A percentile compares a stretch with the other conserved stretches of the same genome.
Conservation (phyloP, 306 rosid genomes). For the Parietaria judaica region DNA sequence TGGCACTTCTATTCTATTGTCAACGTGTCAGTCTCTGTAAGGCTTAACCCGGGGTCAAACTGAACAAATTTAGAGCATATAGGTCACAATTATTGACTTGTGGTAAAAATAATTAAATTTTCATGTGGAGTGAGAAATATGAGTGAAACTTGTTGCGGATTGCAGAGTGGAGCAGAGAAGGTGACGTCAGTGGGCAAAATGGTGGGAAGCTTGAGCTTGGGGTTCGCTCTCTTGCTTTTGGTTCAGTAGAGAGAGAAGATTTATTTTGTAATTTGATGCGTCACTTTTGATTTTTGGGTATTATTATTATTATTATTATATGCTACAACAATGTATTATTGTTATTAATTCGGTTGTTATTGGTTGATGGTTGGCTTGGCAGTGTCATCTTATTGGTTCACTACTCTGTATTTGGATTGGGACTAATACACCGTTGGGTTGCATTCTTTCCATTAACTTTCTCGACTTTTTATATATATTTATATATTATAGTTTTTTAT, state of each 20-base stretch:
- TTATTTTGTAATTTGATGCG: constrained; percentile 8
- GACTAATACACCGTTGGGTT: constrained; percentile 32
- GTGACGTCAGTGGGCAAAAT: constrained; percentile 40
- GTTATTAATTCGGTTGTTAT: background rate
- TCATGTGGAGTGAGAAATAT: background rate
- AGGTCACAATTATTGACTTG: background rate
- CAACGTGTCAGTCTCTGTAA: background rate
- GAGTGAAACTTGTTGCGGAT: too few relatives aligned
- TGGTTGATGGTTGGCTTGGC: constrained; percentile 4
- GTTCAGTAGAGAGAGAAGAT: constrained; percentile 34
- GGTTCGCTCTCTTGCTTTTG: constrained; percentile 38
- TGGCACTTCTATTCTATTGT: too few relatives aligned
- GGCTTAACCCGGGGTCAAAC: too few relatives aligned
- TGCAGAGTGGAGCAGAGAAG: constrained; percentile 81
- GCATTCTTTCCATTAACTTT: constrained; percentile 41
- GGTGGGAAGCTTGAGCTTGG: constrained; percentile 50
- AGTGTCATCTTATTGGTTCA: constrained; percentile 27
- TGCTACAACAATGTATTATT: background rate
- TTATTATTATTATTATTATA: too few relatives aligned
- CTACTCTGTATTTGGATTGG: constrained; percentile 23
- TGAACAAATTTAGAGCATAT: background rate
- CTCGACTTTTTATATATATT: too few relatives aligned
- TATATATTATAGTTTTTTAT: too few relatives aligned
- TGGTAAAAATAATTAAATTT: background rate
- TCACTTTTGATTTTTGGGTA: constrained; percentile 19